These are phyloP conservation scores for Corchorus olitorius DNA, from an alignment of 345 rosid species.

Conservation along the genomic window DNA sequence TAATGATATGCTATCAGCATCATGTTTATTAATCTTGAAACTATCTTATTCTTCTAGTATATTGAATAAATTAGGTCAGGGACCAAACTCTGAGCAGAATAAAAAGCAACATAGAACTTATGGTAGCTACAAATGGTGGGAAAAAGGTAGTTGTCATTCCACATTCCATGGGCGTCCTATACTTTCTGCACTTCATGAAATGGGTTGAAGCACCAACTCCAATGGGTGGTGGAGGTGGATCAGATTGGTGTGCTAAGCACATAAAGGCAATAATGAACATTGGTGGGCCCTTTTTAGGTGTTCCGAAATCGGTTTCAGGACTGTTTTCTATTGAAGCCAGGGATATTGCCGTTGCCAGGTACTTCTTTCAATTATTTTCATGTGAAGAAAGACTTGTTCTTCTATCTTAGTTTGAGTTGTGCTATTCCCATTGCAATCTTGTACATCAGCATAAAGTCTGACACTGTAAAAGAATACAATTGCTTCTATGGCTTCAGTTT, in stretches of 20 bases:
- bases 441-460: background rate
- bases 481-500: background rate
- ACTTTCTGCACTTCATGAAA: slow-evolving; percentile 79
- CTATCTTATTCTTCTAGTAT: slow-evolving; percentile 14
- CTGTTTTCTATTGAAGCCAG: slow-evolving; percentile 63
- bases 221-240: slow-evolving; percentile 75
- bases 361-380: slow-evolving; percentile 11
- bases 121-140: slow-evolving; percentile 68
- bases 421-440: background rate
- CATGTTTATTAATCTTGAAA: background rate
- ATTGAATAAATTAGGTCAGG: slow-evolving; percentile 49
- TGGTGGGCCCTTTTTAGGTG: slow-evolving; percentile 75
- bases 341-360: slow-evolving; percentile 73
- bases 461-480: background rate
- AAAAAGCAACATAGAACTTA: slow-evolving; percentile 68
- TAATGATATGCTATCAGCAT: background rate
- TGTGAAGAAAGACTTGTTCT: background rate
- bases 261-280: slow-evolving; percentile 70
- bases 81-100: slow-evolving; percentile 66
- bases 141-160: slow-evolving; percentile 67
- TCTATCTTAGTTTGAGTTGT: slow-evolving; percentile 13
- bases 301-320: slow-evolving; percentile 61
- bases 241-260: slow-evolving; percentile 70
- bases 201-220: slow-evolving; percentile 83
- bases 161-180: slow-evolving; percentile 74